Conservation (phyloP, 768 basidiomycete species). For the Amanita polypyramis region DNA sequence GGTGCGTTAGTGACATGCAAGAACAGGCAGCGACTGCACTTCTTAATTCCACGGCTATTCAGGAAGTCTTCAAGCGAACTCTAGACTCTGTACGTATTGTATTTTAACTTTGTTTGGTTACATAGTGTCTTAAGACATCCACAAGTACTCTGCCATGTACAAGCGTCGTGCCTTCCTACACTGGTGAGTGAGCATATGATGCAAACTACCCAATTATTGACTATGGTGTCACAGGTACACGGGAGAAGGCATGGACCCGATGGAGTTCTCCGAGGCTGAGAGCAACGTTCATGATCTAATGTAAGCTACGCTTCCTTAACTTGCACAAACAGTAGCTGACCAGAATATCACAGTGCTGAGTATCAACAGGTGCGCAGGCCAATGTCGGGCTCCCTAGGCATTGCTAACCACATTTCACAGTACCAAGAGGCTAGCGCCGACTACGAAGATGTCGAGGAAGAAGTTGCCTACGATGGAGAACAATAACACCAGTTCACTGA, state of each 20-base stretch:
- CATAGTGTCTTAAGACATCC: slow-evolving; percentile 5
- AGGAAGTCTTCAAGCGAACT: slow-evolving; percentile 77
- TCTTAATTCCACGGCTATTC: slow-evolving; percentile 73
- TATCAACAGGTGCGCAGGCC: slow-evolving; percentile 66
- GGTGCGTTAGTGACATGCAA: slow-evolving; percentile 5
- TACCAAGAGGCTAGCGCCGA: slow-evolving; percentile 25
- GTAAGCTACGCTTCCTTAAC: slow-evolving; percentile 32
- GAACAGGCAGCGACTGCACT: slow-evolving; percentile 57
- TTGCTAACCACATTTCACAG: slow-evolving; percentile 11
- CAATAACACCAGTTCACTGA: slow-evolving; percentile 9
- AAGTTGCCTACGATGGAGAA: slow-evolving; percentile 9
- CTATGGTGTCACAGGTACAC: slow-evolving; percentile 41
- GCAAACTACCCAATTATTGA: background rate
- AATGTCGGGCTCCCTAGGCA: background rate
- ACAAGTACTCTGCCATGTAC: slow-evolving; percentile 71
- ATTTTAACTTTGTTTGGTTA: background rate
- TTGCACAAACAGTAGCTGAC: background rate
- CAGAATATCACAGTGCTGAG: slow-evolving; percentile 48
- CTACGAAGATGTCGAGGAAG: slow-evolving; percentile 16
- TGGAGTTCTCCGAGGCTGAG: slow-evolving; percentile 84
- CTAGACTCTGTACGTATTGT: slow-evolving; percentile 37
- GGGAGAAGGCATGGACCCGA: slow-evolving; percentile 82
- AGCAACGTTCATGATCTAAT: slow-evolving; percentile 74
- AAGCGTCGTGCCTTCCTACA: slow-evolving; percentile 81
- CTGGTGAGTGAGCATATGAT: slow-evolving; percentile 33